Percentiles rank a stretch among this genome's conserved stretches.
phyloP scores from a whole-genome alignment of 1,139 yeast species.

The Diutina siamensis region DNA sequence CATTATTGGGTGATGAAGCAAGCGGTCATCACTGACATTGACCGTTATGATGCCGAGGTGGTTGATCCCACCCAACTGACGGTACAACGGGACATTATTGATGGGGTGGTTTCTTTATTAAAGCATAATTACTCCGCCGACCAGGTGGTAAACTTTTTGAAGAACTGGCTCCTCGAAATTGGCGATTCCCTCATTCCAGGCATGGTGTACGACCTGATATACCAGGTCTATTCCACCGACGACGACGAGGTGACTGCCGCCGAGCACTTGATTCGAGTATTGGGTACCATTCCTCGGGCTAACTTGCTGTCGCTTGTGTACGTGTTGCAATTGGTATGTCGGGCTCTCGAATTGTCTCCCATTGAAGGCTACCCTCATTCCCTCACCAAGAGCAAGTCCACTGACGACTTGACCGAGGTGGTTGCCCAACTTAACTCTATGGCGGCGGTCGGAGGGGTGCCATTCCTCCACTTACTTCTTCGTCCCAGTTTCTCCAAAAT shows the following conservation, averaged over 20 bases:
- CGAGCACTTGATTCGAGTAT: conserved; percentile 12
- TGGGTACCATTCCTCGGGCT: conserved; percentile 30
- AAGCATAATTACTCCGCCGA: neutral
- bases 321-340: conserved; percentile 25
- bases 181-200: conserved; percentile 36
- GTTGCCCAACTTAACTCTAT: conserved; percentile 20
- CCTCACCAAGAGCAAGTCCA: conserved; percentile 10
- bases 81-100: conserved; percentile 13
- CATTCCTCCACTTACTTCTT: conserved; percentile 30
- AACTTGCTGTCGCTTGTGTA: conserved; percentile 28
- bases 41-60: conserved; percentile 10
- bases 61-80: neutral
- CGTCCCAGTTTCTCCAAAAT: conserved; percentile 30
- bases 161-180: conserved; percentile 33
- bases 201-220: conserved; percentile 21
- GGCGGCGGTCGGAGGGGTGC: conserved; percentile 28
- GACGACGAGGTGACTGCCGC: neutral
- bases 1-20: conserved; percentile 27
- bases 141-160: conserved; percentile 21
- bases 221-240: neutral
- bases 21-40: conserved; percentile 17
- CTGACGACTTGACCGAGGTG: conserved; percentile 9
- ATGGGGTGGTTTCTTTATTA: conserved; percentile 11
- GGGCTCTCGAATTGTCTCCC: conserved; percentile 15
- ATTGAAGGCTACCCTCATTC: conserved; percentile 11